These are phyloP conservation scores for Geranium incanum DNA, from an alignment of 441 rosid genomes.

Conservation along the genomic window DNA sequence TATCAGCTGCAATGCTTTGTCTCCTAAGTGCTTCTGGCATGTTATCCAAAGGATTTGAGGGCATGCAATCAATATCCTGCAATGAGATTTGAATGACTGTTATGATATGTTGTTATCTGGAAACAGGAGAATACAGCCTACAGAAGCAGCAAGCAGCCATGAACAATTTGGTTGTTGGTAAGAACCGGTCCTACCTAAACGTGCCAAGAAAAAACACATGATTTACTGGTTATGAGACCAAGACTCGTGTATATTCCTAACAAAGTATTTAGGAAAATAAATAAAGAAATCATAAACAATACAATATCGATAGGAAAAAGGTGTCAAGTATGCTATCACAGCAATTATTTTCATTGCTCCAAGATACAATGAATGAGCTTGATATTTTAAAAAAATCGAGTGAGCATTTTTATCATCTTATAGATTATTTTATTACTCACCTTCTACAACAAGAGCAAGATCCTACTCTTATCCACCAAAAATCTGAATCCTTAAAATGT, in stretches of 20 bases:
- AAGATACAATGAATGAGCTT: neutral
- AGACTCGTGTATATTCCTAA: too few relatives aligned
- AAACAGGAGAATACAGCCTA: neutral
- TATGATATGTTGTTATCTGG: neutral
- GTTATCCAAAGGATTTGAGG: constrained; percentile 69
- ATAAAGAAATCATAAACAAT: neutral
- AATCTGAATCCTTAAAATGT: neutral
- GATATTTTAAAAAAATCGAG: neutral
- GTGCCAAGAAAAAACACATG: too few relatives aligned
- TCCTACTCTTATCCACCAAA: neutral
- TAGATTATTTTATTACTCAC: neutral
- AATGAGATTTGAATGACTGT: constrained; percentile 17
- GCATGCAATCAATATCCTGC: constrained; percentile 99
- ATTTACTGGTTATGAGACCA: too few relatives aligned
- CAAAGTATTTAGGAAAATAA: neutral
- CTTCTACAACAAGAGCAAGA: neutral
- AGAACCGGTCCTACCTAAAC: neutral
- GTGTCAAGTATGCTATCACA: neutral
- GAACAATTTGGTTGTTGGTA: neutral
- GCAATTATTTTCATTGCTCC: neutral
- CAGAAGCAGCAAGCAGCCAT: neutral
- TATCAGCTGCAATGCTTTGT: constrained; percentile 37
- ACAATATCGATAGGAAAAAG: neutral
- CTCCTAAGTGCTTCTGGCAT: constrained; percentile 88
- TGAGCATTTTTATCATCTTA: neutral